These are phyloP conservation scores for Fusarium bulbicola DNA, from an alignment of 2,329 filamentous ascomycete genomes.

Conservation along the genomic window DNA sequence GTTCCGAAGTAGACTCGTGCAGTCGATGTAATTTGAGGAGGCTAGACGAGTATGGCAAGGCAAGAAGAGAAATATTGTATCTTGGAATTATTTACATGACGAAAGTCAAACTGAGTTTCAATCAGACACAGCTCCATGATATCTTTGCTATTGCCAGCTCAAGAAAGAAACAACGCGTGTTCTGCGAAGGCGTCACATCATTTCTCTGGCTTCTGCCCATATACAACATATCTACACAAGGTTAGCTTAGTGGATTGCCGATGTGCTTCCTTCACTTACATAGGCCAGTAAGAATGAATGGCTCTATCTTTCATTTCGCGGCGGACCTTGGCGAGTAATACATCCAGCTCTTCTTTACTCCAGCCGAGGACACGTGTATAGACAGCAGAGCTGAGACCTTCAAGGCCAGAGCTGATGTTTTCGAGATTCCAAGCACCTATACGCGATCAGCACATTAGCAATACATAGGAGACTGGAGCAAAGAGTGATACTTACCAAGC, in stretches of 20 bases:
- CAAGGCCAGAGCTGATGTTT: slow-evolving; percentile 37
- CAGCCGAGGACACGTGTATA: slow-evolving; percentile 43
- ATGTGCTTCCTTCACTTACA: slow-evolving; percentile 27
- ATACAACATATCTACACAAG: slow-evolving; percentile 14
- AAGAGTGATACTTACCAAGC: slow-evolving; percentile 35
- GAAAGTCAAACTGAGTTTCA: rapidly evolving
- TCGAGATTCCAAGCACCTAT: slow-evolving; percentile 44
- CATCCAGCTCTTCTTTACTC: slow-evolving; percentile 38
- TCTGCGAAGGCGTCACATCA: rapidly evolving
- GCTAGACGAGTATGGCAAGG: too few relatives aligned
- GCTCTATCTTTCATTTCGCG: slow-evolving; percentile 37
- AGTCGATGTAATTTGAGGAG: background rate
- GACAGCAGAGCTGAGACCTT: slow-evolving; percentile 42
- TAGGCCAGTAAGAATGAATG: slow-evolving; percentile 42
- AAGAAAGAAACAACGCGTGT: rapidly evolving
- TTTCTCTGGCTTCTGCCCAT: slow-evolving; percentile 12
- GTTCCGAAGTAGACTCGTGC: rapidly evolving
- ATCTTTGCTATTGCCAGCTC: rapidly evolving
- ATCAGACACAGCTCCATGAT: rapidly evolving
- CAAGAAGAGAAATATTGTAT: too few relatives aligned
- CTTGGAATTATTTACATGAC: background rate
- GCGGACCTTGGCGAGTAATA: slow-evolving; percentile 39
- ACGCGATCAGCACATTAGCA: rapidly evolving
- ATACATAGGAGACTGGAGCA: rapidly evolving
- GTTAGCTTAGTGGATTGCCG: background rate